Evolutionary conservation across 164 flowering plant genomes (phyloP), one percentile per base, ranked within the genome.

Genomic region (Magnolia kwangsiensis): DNA sequence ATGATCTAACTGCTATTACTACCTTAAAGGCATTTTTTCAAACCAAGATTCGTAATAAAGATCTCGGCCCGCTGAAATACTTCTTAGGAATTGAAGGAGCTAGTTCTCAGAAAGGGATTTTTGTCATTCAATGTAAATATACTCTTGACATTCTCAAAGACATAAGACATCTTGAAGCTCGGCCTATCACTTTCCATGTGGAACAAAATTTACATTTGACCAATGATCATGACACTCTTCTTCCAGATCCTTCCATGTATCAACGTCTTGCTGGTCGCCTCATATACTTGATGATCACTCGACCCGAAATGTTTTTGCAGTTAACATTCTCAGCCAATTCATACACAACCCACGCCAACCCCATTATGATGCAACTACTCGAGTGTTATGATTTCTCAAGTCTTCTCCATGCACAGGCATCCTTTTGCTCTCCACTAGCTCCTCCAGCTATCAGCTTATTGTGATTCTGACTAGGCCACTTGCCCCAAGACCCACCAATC

Each of bases 31-130:
- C 45, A 37, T 37, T 37, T 37, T 50, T 51, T 4, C 11, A 31
- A 49, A 21, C 10, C 74, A 72, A n/a, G 16, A 4, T 72, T 23
- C 19, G 8, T n/a, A 72, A 50, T 13, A 51, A 72, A 51, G 27
- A 72, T 8, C 61, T 72, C 2, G 27, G 31, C 16, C 8, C 21
- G 2, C 63, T 51, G 3, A 72, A 72, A 51, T 72, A 72, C 21
- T 1, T 72, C 19, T 23, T 72, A 13, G 74, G 63, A 19, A 72
- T 72, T 7, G 63, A 72, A 21, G 61, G n/a, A 5, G 74, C 74
- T 8, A 11, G 63, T 1, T 50, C 63, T 6, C 27, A 2, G 7
- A 9, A n/a, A 16, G 63, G 63, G 6, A 72, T 50, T 23, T 72
- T 50, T 8, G 23, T 72, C 18, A 18, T 10, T 18, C 74, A 51